A percentile compares a stretch with the other conserved stretches of the same genome.
Evolutionary conservation across 192 early-diverging fungal genomes (phyloP).

Genomic region (Coemansia sp.): DNA sequence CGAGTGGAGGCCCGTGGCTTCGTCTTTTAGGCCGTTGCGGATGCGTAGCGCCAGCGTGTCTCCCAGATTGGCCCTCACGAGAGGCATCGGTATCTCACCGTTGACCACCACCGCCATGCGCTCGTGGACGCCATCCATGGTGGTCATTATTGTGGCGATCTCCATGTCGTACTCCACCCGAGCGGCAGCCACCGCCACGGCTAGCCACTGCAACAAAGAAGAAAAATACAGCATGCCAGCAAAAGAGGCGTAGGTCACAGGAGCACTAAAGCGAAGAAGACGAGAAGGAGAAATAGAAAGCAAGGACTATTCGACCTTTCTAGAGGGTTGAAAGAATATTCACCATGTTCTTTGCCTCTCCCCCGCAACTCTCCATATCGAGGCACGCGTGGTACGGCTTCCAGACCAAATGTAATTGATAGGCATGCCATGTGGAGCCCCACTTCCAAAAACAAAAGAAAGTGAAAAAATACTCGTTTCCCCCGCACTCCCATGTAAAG

Average conservation of each 20-base stretch:
- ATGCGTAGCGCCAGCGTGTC: constrained; percentile 34
- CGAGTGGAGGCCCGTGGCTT: constrained; percentile 62
- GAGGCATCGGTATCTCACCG: constrained; percentile 57
- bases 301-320: neutral
- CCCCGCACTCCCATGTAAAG: no score
- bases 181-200: neutral
- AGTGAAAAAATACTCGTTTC: neutral
- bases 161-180: constrained; percentile 60
- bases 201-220: neutral
- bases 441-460: neutral
- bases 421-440: neutral
- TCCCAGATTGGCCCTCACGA: constrained; percentile 8
- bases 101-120: constrained; percentile 64
- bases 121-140: constrained; percentile 59
- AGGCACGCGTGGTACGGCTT: neutral
- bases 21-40: constrained; percentile 53
- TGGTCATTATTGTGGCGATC: constrained; percentile 58
- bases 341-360: neutral
- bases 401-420: neutral
- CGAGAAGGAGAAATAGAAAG: neutral
- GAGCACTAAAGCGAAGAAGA: neutral
- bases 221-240: neutral
- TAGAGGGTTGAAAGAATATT: neutral
- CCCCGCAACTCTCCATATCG: neutral
- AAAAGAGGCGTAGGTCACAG: neutral